Evolutionary conservation across 2,329 filamentous ascomycete genomes (phyloP).

Genomic region (Cercospora beticola): DNA sequence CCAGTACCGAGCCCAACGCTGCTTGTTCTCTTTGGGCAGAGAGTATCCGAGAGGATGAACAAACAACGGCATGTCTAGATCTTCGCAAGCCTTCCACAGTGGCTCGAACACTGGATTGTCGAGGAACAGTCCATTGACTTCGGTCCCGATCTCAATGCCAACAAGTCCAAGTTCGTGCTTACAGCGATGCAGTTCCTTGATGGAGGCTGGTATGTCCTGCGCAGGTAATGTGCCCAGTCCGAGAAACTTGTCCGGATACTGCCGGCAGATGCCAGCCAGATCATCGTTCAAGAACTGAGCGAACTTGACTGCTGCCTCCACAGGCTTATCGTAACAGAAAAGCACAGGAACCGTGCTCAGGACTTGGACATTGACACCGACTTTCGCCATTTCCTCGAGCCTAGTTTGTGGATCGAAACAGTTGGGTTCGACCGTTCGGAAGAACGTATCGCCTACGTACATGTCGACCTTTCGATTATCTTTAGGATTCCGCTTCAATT

Average conservation of each 20-base stretch:
- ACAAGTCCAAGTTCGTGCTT: constrained; percentile 10
- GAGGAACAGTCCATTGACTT: constrained; percentile 8
- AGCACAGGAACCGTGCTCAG: constrained; percentile 17
- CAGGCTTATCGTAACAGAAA: constrained; percentile 20
- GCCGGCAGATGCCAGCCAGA: constrained; percentile 9
- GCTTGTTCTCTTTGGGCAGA: constrained; percentile 10
- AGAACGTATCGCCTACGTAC: constrained; percentile 19
- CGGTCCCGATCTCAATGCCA: constrained; percentile 18
- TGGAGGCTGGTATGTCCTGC: constrained; percentile 14
- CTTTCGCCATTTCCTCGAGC: constrained; percentile 13
- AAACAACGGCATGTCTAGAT: constrained; percentile 19
- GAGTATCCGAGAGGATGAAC: constrained; percentile 19
- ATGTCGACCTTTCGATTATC: constrained; percentile 15
- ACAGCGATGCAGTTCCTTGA: constrained; percentile 13
- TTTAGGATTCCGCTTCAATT: constrained; percentile 3
- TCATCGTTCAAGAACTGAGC: constrained; percentile 18
- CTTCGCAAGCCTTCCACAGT: constrained; percentile 15
- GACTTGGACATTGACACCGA: constrained; percentile 14
- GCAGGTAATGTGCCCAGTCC: constrained; percentile 15
- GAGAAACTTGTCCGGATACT: constrained; percentile 10
- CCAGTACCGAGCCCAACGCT: constrained; percentile 17
- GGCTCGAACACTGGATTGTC: constrained; percentile 12
- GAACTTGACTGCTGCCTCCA: constrained; percentile 7
- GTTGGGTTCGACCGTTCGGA: constrained; percentile 17
- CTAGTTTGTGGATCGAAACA: constrained; percentile 17